Percentiles rank a stretch among this genome's conserved stretches.
Evolutionary conservation across 2,329 filamentous ascomycete genomes (phyloP).

Genomic region (Scleromitrula shiraiana): DNA sequence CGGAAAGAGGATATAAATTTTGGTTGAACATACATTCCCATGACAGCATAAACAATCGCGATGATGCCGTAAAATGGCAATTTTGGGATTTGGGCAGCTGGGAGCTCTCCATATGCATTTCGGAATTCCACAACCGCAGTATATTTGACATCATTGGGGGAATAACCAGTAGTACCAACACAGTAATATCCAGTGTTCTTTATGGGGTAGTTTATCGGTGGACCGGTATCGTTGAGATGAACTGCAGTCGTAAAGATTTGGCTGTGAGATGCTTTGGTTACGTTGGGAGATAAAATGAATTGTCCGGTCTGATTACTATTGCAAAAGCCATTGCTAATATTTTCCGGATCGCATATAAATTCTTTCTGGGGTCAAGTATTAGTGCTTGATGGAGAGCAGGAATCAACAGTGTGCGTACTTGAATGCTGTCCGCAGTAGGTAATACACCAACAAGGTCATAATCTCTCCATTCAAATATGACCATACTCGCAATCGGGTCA

Average conservation of each 20-base stretch:
- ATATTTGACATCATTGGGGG: conserved; percentile 54
- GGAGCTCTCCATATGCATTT: conserved; percentile 93
- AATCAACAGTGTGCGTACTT: conserved; percentile 40
- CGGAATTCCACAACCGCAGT: conserved; percentile 81
- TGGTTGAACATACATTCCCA: conserved; percentile 51
- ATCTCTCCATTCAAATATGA: conserved; percentile 94
- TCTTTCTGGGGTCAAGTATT: conserved; percentile 40
- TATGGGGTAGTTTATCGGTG: conserved; percentile 71
- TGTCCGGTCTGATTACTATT: conserved; percentile 70
- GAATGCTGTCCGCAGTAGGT: conserved; percentile 43
- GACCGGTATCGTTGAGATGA: conserved; percentile 64
- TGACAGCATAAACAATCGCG: conserved; percentile 84
- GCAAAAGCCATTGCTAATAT: conserved; percentile 63
- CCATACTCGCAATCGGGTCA: conserved; percentile 71
- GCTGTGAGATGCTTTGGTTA: conserved; percentile 60
- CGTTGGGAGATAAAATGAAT: conserved; percentile 74
- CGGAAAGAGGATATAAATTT: conserved; percentile 5
- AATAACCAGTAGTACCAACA: conserved; percentile 69
- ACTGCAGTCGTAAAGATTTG: conserved; percentile 73
- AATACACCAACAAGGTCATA: conserved; percentile 67
- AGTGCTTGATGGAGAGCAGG: conserved; percentile 22
- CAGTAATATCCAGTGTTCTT: conserved; percentile 95
- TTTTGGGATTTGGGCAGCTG: conserved; percentile 92
- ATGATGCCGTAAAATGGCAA: conserved; percentile 94
- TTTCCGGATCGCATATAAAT: conserved; percentile 69